Evolutionary conservation across 2,329 filamentous ascomycete genomes (phyloP).

Genomic region (Pseudophaeomoniella oleicola): DNA sequence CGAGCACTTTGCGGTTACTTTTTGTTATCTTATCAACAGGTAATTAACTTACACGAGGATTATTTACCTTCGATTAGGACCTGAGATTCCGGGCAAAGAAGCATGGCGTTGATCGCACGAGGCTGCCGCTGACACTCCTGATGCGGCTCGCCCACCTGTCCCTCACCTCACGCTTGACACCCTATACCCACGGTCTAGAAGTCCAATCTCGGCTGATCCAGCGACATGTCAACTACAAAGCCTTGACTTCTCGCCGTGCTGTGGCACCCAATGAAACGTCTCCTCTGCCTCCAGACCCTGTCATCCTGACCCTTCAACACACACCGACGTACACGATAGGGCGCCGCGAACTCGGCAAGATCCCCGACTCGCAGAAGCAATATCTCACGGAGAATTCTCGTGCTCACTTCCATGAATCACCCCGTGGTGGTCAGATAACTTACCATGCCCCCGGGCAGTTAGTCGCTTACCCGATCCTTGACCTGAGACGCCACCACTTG

Average conservation of each 20-base stretch:
- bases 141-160: slow-evolving; percentile 49
- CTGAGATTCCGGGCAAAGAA: too few relatives aligned
- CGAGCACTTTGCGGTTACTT: too few relatives aligned
- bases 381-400: slow-evolving; percentile 16
- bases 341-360: slow-evolving; percentile 50
- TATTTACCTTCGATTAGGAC: too few relatives aligned
- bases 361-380: slow-evolving; percentile 15
- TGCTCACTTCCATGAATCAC: slow-evolving; percentile 53
- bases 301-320: slow-evolving; percentile 70
- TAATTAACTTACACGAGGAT: too few relatives aligned
- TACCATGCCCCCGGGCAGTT: slow-evolving; percentile 92
- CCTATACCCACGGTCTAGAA: slow-evolving; percentile 38
- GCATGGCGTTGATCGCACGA: too few relatives aligned
- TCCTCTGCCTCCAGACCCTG: slow-evolving; percentile 41
- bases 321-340: slow-evolving; percentile 80
- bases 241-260: neutral
- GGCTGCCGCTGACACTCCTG: too few relatives aligned
- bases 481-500: slow-evolving; percentile 54
- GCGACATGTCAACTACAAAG: slow-evolving; percentile 9
- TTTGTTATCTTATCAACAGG: too few relatives aligned
- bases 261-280: slow-evolving; percentile 7
- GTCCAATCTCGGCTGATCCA: slow-evolving; percentile 30
- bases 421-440: slow-evolving; percentile 81
- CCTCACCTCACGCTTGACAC: slow-evolving; percentile 33
- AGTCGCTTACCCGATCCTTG: slow-evolving; percentile 83